Percentiles rank a stretch among this genome's conserved stretches.
phyloP scores from a whole-genome alignment of 2,329 filamentous ascomycete genomes.

The Falciphora oryzae region DNA sequence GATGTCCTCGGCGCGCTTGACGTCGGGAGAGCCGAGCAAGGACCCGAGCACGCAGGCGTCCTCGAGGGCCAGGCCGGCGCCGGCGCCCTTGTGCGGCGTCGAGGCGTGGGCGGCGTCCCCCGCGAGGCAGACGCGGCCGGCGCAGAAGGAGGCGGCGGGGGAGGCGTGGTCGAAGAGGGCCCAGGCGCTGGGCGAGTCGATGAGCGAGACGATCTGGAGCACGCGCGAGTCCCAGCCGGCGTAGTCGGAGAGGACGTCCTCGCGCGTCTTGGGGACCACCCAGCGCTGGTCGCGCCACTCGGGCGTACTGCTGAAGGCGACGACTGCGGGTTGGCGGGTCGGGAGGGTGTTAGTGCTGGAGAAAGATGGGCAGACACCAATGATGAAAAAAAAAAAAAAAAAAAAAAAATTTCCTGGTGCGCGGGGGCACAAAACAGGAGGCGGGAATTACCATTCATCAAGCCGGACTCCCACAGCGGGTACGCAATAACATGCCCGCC shows the following conservation, averaged over 20 bases:
- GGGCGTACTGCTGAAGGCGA: constrained; percentile 31
- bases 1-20: constrained; percentile 27
- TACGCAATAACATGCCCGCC: constrained; percentile 53
- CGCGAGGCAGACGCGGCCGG: constrained; percentile 40
- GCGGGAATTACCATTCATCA: constrained; percentile 12
- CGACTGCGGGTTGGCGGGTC: constrained; percentile 22
- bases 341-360: background rate
- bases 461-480: constrained; percentile 47
- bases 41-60: constrained; percentile 39
- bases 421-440: too few species aligned
- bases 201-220: constrained; percentile 20
- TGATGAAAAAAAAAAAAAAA: too few species aligned
- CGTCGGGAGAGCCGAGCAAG: constrained; percentile 37
- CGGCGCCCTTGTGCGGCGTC: constrained; percentile 54
- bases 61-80: constrained; percentile 52
- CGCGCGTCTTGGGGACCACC: constrained; percentile 22
- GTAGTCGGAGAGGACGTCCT: constrained; percentile 30
- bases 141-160: constrained; percentile 29
- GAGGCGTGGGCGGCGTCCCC: constrained; percentile 61
- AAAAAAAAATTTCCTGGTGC: too few species aligned
- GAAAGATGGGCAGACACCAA: background rate
- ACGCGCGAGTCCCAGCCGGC: constrained; percentile 26
- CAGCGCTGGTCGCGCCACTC: constrained; percentile 22
- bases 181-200: constrained; percentile 25
- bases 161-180: constrained; percentile 41